A percentile compares a stretch with the other conserved stretches of the same genome.
phyloP scores from a whole-genome alignment of 805 yeast genomes.

The Sugiyamaella americana region DNA sequence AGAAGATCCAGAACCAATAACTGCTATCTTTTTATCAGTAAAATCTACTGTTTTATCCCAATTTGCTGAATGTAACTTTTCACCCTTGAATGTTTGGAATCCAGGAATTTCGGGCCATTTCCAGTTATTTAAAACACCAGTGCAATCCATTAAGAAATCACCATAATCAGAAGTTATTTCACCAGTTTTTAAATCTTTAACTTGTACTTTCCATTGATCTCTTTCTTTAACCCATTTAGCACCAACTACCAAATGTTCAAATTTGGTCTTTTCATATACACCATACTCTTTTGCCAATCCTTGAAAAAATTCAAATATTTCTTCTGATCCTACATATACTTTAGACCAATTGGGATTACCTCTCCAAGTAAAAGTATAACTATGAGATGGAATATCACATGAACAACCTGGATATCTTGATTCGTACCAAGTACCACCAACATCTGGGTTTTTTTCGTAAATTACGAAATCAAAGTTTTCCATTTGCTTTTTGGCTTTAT shows the following conservation, averaged over 20 bases:
- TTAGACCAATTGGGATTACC: slow-evolving; percentile 27
- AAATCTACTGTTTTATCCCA: slow-evolving; percentile 28
- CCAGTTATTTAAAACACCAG: slow-evolving; percentile 27
- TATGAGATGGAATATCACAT: slow-evolving; percentile 27
- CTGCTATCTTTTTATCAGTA: slow-evolving; percentile 27
- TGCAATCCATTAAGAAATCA: slow-evolving; percentile 23
- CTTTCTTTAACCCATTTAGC: slow-evolving; percentile 22
- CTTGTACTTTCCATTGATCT: slow-evolving; percentile 13
- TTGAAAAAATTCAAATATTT: slow-evolving; percentile 23
- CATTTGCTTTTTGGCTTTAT: slow-evolving; percentile 18
- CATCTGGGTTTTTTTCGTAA: slow-evolving; percentile 27
- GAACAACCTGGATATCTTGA: slow-evolving; percentile 25
- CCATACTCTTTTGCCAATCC: slow-evolving; percentile 22
- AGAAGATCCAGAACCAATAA: slow-evolving; percentile 34
- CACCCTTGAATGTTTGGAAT: slow-evolving; percentile 27
- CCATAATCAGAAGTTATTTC: slow-evolving; percentile 18
- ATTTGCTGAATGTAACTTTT: slow-evolving; percentile 29
- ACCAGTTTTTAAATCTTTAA: slow-evolving; percentile 9
- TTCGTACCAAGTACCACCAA: slow-evolving; percentile 29
- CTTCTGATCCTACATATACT: slow-evolving; percentile 23
- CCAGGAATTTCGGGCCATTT: slow-evolving; percentile 28
- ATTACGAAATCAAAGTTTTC: slow-evolving; percentile 21
- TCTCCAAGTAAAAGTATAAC: slow-evolving; percentile 26
- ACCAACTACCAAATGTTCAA: slow-evolving; percentile 17
- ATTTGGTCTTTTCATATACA: slow-evolving; percentile 18